A percentile compares a stretch with the other conserved stretches of the same genome.
Evolutionary conservation across 1,284 basidiomycete species (phyloP).

Genomic region (Ceratobasidium sp.): DNA sequence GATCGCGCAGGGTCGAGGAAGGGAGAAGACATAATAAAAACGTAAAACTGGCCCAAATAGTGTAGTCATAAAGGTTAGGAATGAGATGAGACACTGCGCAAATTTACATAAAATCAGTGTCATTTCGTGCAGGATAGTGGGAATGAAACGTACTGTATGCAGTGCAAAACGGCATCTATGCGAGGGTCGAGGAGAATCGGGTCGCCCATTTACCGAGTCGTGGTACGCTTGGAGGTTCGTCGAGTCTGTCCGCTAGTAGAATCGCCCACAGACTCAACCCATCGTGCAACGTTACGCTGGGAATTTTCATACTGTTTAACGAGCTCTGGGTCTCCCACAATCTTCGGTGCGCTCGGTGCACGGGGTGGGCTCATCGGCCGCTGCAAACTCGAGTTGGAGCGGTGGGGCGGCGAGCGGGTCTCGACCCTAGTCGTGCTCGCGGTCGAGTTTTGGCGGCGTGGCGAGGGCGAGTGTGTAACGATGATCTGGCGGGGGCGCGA

Average conservation of each 20-base stretch:
- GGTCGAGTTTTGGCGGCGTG: constrained; percentile 24
- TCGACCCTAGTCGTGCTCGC: constrained; percentile 12
- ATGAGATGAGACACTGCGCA: neutral
- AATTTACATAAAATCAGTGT: constrained; percentile 39
- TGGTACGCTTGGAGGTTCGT: constrained; percentile 23
- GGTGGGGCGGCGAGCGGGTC: constrained; percentile 12
- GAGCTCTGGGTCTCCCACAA: constrained; percentile 35
- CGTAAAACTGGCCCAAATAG: constrained; percentile 35
- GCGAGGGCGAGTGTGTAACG: constrained; percentile 12
- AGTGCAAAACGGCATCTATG: constrained; percentile 33
- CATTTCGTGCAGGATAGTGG: neutral
- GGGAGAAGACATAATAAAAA: constrained; percentile 31
- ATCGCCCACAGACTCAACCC: constrained; percentile 36
- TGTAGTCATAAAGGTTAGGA: constrained; percentile 39
- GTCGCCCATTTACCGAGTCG: constrained; percentile 7
- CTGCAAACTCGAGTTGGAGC: constrained; percentile 27
- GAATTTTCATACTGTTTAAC: constrained; percentile 41
- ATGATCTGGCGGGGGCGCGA: constrained; percentile 37
- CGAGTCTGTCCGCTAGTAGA: constrained; percentile 6
- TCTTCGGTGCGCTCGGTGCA: constrained; percentile 6
- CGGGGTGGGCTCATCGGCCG: neutral
- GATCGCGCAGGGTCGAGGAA: constrained; percentile 32
- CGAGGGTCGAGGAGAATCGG: constrained; percentile 3
- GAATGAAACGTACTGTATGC: constrained; percentile 33
- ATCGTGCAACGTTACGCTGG: constrained; percentile 37